Conservation (phyloP, 2,329 filamentous ascomycete genomes). For the Geoglossum cookeanum region DNA sequence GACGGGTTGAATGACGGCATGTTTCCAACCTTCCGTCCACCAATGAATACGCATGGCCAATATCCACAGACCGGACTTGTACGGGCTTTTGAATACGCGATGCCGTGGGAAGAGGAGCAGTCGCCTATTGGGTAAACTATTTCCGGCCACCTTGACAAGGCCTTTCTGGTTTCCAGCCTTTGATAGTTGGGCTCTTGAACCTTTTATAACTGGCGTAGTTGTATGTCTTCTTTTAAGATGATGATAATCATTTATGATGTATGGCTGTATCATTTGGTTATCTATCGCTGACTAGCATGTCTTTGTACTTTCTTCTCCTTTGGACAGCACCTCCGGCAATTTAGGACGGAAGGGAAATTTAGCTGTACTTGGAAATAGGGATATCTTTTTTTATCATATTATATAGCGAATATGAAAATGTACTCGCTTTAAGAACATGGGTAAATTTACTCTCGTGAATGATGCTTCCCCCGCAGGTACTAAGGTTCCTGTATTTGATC, state of each 20-base stretch:
- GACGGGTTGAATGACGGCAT: background rate
- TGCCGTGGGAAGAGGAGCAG: background rate
- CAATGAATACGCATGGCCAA: background rate
- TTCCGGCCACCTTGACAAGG: background rate
- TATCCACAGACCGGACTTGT: background rate
- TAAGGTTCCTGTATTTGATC: too few relatives aligned
- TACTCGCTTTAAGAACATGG: slow-evolving; percentile 13
- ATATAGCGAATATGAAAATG: background rate
- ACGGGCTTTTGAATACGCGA: background rate
- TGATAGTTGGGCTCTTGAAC: background rate
- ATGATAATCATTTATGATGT: background rate
- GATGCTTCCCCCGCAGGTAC: too few relatives aligned
- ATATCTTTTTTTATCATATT: background rate
- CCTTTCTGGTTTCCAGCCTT: background rate
- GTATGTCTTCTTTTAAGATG: background rate
- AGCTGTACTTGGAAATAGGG: background rate
- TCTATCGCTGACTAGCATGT: background rate
- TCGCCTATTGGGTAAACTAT: background rate
- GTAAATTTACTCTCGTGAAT: too few relatives aligned
- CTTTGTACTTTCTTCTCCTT: background rate
- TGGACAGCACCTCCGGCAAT: background rate
- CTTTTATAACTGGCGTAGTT: background rate
- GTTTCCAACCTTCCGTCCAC: background rate
- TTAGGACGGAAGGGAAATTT: background rate
- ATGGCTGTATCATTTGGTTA: background rate